Evolutionary conservation across 306 rosid genomes (phyloP).

Genomic region (Malus sieversii): DNA sequence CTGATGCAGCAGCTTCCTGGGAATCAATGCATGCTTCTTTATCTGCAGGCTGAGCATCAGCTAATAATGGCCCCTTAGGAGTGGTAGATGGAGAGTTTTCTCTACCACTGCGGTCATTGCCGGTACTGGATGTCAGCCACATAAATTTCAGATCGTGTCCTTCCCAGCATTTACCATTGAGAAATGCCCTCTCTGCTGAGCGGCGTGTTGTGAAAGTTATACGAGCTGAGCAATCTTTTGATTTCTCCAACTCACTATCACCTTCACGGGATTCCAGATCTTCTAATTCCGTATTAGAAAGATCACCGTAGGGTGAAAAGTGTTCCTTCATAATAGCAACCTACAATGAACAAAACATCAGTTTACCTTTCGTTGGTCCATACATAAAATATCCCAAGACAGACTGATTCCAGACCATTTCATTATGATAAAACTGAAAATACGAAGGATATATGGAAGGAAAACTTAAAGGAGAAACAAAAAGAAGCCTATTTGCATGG

Average conservation of each 20-base stretch:
- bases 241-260: conserved; percentile 37
- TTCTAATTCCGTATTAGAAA: conserved; percentile 52
- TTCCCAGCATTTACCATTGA: conserved; percentile 66
- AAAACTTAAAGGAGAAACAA: background rate
- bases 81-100: conserved; percentile 44
- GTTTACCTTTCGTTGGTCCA: conserved; percentile 2
- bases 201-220: conserved; percentile 51
- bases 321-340: conserved; percentile 68
- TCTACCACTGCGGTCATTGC: conserved; percentile 31
- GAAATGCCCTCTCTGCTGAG: conserved; percentile 72
- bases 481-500: background rate
- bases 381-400: background rate
- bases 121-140: conserved; percentile 51
- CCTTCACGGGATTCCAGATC: conserved; percentile 26
- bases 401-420: background rate
- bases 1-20: conserved; percentile 32
- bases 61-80: conserved; percentile 31
- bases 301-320: conserved; percentile 61
- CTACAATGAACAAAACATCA: conserved; percentile 30
- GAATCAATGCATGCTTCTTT: conserved; percentile 15
- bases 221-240: conserved; percentile 25
- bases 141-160: conserved; percentile 52
- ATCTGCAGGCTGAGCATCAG: conserved; percentile 33
- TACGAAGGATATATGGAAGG: background rate
- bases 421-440: background rate